These are phyloP conservation scores for Kernera saxatilis DNA, from an alignment of 345 rosid genomes.

Conservation along the genomic window DNA sequence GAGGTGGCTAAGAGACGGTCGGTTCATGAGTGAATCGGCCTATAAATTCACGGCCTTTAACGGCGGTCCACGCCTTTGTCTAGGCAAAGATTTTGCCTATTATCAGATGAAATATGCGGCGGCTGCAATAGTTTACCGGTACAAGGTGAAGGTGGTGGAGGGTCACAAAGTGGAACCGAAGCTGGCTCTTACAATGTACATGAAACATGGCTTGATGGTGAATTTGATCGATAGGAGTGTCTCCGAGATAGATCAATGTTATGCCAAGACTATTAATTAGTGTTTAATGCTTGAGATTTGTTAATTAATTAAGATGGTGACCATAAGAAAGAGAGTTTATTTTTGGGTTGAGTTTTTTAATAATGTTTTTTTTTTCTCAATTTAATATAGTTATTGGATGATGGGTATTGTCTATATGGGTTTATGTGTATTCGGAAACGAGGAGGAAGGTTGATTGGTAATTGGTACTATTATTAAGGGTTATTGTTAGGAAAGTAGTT, in stretches of 20 bases:
- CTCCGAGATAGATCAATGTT: slow-evolving; percentile 11
- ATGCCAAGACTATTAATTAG: slow-evolving; percentile 6
- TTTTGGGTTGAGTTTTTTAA: slow-evolving; percentile 11
- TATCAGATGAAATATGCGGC: slow-evolving; percentile 82
- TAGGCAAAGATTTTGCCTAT: slow-evolving; percentile 93
- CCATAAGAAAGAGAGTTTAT: slow-evolving; percentile 4
- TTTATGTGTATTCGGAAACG: slow-evolving; percentile 9
- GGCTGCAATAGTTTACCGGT: slow-evolving; percentile 66
- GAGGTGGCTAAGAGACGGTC: slow-evolving; percentile 81
- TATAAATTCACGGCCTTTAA: slow-evolving; percentile 91
- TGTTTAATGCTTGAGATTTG: slow-evolving; percentile 2
- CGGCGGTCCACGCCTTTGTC: slow-evolving; percentile 86
- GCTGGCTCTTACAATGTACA: slow-evolving; percentile 89
- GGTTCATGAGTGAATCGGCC: slow-evolving; percentile 80
- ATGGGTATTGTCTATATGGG: slow-evolving; percentile 11
- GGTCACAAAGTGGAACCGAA: slow-evolving; percentile 52
- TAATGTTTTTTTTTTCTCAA: neutral
- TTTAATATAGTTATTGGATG: neutral
- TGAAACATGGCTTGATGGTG: slow-evolving; percentile 55
- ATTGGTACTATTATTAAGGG: neutral
- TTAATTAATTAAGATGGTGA: neutral
- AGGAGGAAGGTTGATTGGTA: slow-evolving; percentile 1
- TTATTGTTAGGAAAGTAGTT: slow-evolving; percentile 10
- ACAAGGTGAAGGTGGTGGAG: slow-evolving; percentile 48
- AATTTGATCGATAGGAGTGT: slow-evolving; percentile 18